These are phyloP conservation scores for Peltaster fructicola DNA, from an alignment of 2,329 filamentous ascomycete genomes.

Conservation along the genomic window DNA sequence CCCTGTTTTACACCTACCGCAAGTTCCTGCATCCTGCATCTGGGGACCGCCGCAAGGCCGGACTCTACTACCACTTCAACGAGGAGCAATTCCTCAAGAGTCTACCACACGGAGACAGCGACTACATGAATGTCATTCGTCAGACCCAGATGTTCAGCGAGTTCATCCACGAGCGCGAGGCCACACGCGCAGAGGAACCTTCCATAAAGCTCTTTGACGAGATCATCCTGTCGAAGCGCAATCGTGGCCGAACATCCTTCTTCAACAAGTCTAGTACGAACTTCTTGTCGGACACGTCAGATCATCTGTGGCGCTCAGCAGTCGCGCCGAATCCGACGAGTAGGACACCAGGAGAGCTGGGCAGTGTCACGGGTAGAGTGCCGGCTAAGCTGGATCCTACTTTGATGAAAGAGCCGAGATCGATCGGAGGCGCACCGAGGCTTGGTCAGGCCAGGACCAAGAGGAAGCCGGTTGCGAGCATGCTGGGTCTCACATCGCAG, in stretches of 20 bases:
- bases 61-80: slow-evolving; percentile 46
- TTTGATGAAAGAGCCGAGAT: slow-evolving; percentile 80
- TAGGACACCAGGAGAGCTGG: slow-evolving; percentile 41
- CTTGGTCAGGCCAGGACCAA: slow-evolving; percentile 32
- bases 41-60: slow-evolving; percentile 44
- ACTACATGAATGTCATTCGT: slow-evolving; percentile 44
- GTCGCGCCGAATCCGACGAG: slow-evolving; percentile 38
- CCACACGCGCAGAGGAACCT: slow-evolving; percentile 41
- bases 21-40: slow-evolving; percentile 42
- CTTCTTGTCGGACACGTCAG: slow-evolving; percentile 54
- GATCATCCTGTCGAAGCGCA: slow-evolving; percentile 62
- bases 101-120: slow-evolving; percentile 44
- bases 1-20: slow-evolving; percentile 51
- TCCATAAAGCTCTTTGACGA: slow-evolving; percentile 65
- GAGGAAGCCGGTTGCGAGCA: slow-evolving; percentile 30
- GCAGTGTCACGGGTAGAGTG: slow-evolving; percentile 39
- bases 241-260: slow-evolving; percentile 49
- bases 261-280: slow-evolving; percentile 42
- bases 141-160: slow-evolving; percentile 48
- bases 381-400: slow-evolving; percentile 71
- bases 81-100: slow-evolving; percentile 49
- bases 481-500: slow-evolving; percentile 15
- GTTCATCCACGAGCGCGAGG: slow-evolving; percentile 70
- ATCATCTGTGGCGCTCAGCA: slow-evolving; percentile 62
- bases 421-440: slow-evolving; percentile 71